Percentiles rank a stretch among this genome's conserved stretches.
phyloP scores from a whole-genome alignment of 805 yeast genomes.

The Suhomyces prunicola region DNA sequence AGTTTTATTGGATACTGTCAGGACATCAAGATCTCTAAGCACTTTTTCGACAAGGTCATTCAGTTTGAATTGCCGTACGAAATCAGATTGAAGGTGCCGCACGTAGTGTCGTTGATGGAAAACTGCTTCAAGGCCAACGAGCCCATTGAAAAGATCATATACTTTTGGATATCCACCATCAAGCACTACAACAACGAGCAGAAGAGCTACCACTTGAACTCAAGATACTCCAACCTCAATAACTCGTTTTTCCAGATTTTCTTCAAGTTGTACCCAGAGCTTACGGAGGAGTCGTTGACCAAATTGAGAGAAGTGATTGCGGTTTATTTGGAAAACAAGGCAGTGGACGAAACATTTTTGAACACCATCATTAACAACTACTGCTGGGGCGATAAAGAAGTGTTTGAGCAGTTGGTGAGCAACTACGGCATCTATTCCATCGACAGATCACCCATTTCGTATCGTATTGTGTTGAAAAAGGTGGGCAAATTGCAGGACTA shows the following conservation, averaged over 20 bases:
- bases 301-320: constrained; percentile 56
- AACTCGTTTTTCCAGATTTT: constrained; percentile 67
- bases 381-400: constrained; percentile 64
- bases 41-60: constrained; percentile 72
- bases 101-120: constrained; percentile 59
- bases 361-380: constrained; percentile 70
- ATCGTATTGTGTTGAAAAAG: constrained; percentile 70
- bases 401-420: constrained; percentile 59
- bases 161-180: constrained; percentile 63
- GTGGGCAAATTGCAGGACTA: constrained; percentile 60
- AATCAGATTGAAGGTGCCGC: constrained; percentile 69
- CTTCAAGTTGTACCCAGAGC: constrained; percentile 54
- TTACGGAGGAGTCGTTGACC: constrained; percentile 52
- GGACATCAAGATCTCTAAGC: constrained; percentile 67
- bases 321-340: constrained; percentile 53
- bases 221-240: constrained; percentile 70
- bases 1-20: constrained; percentile 75
- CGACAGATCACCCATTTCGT: constrained; percentile 62
- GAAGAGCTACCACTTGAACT: constrained; percentile 50
- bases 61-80: constrained; percentile 68
- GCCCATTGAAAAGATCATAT: constrained; percentile 55
- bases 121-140: constrained; percentile 58
- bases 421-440: constrained; percentile 58
- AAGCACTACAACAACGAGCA: constrained; percentile 46
- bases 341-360: constrained; percentile 76